phyloP scores from a whole-genome alignment of 352 stramenopile species.

The Globisporangium heterothallicum region DNA sequence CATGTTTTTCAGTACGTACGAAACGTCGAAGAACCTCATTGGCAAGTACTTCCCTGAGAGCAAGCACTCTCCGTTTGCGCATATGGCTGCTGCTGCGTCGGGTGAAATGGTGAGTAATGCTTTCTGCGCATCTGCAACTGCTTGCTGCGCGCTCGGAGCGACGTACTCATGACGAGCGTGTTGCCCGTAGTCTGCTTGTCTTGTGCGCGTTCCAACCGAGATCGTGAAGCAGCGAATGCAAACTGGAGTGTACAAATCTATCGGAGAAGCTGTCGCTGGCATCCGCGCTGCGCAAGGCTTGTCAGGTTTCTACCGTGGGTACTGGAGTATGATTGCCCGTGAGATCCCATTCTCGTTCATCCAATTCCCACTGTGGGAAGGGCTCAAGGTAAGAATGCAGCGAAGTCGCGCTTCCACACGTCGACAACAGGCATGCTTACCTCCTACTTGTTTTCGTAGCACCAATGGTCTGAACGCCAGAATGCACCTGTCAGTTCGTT shows the following conservation, averaged over 20 bases:
- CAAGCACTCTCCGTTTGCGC: constrained; percentile 84
- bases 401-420: not conserved
- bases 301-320: constrained; percentile 94
- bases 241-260: constrained; percentile 85
- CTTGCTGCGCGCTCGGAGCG: too few species aligned
- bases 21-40: constrained; percentile 84
- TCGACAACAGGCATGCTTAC: too few species aligned
- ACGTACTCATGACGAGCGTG: not conserved
- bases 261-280: constrained; percentile 54
- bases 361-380: constrained; percentile 99
- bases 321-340: constrained; percentile 96
- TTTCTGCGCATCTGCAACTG: not conserved
- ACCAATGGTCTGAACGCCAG: constrained; percentile 76
- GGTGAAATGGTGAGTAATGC: constrained; percentile 85
- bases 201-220: constrained; percentile 98
- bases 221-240: constrained; percentile 99
- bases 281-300: constrained; percentile 80
- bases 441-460: constrained; percentile 23
- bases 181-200: constrained; percentile 82
- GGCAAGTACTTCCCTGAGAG: constrained; percentile 43
- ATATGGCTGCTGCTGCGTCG: constrained; percentile 94
- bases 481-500: constrained; percentile 78
- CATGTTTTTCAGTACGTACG: constrained; percentile 89
- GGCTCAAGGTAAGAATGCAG: constrained; percentile 81
- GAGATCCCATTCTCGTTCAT: constrained; percentile 99